Conservation (phyloP, 2,329 filamentous ascomycete species). For the Talaromyces piceae region DNA sequence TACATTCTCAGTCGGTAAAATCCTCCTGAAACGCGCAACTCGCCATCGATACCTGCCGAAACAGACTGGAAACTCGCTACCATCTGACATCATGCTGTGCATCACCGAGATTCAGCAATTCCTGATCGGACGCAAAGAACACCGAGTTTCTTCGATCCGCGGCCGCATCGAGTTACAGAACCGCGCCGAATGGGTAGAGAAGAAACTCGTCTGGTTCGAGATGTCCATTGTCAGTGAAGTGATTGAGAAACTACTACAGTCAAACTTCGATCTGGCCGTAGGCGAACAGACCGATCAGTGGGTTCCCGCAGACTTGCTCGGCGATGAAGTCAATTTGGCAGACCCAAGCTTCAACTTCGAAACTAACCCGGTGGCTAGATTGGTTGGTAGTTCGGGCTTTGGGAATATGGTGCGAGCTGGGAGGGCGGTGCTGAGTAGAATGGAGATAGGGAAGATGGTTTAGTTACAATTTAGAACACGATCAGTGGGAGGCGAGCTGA, state of each 20-base stretch:
- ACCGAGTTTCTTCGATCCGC: constrained; percentile 20
- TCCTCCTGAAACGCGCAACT: constrained; percentile 28
- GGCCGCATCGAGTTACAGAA: constrained; percentile 17
- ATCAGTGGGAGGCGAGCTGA: too few relatives aligned
- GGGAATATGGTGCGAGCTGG: constrained; percentile 24
- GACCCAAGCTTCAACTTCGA: constrained; percentile 4
- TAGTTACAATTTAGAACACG: too few relatives aligned
- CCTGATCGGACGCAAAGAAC: constrained; percentile 15
- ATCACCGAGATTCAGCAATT: constrained; percentile 35
- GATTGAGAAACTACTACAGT: constrained; percentile 26
- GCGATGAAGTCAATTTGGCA: constrained; percentile 16
- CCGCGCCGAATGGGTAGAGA: background rate
- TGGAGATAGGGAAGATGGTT: constrained; percentile 1
- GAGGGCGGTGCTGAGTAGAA: constrained; percentile 17
- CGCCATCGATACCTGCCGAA: constrained; percentile 20
- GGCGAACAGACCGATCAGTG: constrained; percentile 28
- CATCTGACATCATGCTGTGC: constrained; percentile 24
- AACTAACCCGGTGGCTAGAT: constrained; percentile 15
- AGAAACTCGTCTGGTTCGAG: constrained; percentile 27
- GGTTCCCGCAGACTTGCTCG: constrained; percentile 23
- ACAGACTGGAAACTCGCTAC: background rate
- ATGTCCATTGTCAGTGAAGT: constrained; percentile 29
- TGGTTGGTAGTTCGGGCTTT: constrained; percentile 21
- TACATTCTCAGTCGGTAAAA: constrained; percentile 22
- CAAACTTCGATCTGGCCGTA: constrained; percentile 26